These are phyloP conservation scores for Isoetes taiwanensis DNA, from an alignment of 75 land plant genomes.

Conservation along the genomic window DNA sequence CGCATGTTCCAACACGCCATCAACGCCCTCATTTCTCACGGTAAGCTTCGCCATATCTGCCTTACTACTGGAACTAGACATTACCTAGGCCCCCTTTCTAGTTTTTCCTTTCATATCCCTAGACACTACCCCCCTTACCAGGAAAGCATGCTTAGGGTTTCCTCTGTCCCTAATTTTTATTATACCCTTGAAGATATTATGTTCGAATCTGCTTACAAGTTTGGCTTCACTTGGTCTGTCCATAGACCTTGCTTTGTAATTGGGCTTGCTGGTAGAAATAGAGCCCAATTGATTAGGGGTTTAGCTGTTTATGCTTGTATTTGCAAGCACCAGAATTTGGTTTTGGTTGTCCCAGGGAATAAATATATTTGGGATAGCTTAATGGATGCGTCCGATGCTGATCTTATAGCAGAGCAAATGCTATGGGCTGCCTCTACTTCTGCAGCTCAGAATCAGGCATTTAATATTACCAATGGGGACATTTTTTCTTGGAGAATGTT, in stretches of 20 bases:
- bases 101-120: too few relatives aligned
- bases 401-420: conserved; percentile 74
- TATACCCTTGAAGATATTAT: conserved; percentile 47
- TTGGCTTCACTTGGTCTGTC: conserved; percentile 37
- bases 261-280: conserved; percentile 54
- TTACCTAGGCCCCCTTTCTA: conserved; percentile 47
- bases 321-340: conserved; percentile 36
- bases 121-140: conserved; percentile 46
- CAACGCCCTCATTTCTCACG: conserved; percentile 39
- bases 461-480: conserved; percentile 66
- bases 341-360: conserved; percentile 43
- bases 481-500: conserved; percentile 55
- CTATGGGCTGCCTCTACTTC: conserved; percentile 68
- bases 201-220: conserved; percentile 26
- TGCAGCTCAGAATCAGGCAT: conserved; percentile 55
- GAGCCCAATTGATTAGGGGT: conserved; percentile 41
- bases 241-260: conserved; percentile 52
- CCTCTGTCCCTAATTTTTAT: conserved; percentile 48
- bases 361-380: conserved; percentile 41
- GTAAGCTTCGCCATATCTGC: conserved; percentile 44
- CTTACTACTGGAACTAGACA: conserved; percentile 70
- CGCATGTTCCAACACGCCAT: conserved; percentile 48
- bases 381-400: conserved; percentile 57
- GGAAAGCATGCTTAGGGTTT: conserved; percentile 55
- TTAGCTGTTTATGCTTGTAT: conserved; percentile 58